A percentile compares a stretch with the other conserved stretches of the same genome.
Conservation (phyloP, 805 yeast species). For the Saitoella complicata region DNA sequence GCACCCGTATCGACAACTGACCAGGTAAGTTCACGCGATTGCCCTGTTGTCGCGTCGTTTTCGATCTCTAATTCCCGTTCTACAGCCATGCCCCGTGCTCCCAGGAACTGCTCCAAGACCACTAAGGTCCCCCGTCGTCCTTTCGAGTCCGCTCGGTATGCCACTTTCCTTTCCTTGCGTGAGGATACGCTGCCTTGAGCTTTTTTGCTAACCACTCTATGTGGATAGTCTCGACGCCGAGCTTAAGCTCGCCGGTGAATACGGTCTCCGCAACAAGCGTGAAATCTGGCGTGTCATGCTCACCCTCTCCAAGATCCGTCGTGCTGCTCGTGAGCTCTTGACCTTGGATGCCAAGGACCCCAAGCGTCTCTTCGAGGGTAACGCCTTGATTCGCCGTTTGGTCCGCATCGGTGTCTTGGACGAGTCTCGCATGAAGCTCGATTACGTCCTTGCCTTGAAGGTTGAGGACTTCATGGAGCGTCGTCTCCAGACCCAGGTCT, state of each 20-base stretch:
- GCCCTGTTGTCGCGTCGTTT: too few relatives aligned
- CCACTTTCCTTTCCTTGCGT: conserved; percentile 1
- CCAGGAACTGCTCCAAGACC: conserved; percentile 99
- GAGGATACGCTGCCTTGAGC: not conserved
- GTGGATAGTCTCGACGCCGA: conserved; percentile 52
- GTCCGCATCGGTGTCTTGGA: conserved; percentile 97
- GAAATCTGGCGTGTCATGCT: conserved; percentile 99
- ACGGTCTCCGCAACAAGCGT: conserved; percentile 99
- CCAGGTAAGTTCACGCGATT: too few relatives aligned
- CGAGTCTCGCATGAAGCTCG: conserved; percentile 99
- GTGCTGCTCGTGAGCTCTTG: conserved; percentile 99
- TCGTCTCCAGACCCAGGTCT: conserved; percentile 99
- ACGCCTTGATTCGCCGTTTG: conserved; percentile 98
- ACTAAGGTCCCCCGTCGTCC: conserved; percentile 88
- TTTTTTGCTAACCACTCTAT: not conserved
- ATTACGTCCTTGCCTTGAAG: conserved; percentile 96
- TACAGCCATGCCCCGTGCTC: conserved; percentile 40
- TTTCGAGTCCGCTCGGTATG: conserved; percentile 95
- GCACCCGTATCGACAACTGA: too few relatives aligned
- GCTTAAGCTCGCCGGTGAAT: conserved; percentile 98
- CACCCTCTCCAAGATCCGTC: conserved; percentile 98
- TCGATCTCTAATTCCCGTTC: too few relatives aligned
- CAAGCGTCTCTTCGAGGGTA: conserved; percentile 99
- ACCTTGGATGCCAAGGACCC: conserved; percentile 99
- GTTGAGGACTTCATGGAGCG: conserved; percentile 99